A percentile compares a stretch with the other conserved stretches of the same genome.
Conservation (phyloP, 2,329 filamentous ascomycete species). For the Sporothrix globosa region DNA sequence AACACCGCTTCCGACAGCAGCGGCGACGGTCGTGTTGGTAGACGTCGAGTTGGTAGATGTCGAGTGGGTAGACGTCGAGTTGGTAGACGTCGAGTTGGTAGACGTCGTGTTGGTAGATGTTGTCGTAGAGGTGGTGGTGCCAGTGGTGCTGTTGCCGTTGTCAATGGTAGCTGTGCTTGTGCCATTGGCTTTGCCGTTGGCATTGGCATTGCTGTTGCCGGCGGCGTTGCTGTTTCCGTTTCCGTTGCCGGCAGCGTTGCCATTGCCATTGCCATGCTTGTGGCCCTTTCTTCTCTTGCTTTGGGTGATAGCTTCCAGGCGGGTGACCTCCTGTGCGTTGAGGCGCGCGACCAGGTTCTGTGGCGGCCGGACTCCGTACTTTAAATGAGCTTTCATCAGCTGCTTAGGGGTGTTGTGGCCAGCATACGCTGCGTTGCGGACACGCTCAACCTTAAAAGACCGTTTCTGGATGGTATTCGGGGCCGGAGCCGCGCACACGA, state of each 20-base stretch:
- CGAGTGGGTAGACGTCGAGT: neutral
- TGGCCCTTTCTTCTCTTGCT: conserved; percentile 21
- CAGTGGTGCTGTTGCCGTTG: conserved; percentile 5
- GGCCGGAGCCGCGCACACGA: conserved; percentile 51
- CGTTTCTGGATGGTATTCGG: conserved; percentile 53
- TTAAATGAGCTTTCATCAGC: conserved; percentile 68
- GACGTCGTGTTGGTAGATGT: neutral
- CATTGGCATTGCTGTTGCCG: conserved; percentile 24
- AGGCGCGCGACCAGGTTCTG: conserved; percentile 48
- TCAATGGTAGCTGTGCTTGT: conserved; percentile 39
- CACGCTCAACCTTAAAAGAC: conserved; percentile 65
- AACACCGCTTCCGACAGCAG: conserved; percentile 31
- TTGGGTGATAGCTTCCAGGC: conserved; percentile 35
- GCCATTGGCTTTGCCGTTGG: conserved; percentile 14
- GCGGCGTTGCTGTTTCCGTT: conserved; percentile 7
- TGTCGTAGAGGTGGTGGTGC: neutral
- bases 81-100: neutral
- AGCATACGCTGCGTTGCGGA: conserved; percentile 58
- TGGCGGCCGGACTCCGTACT: conserved; percentile 63
- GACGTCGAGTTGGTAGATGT: neutral
- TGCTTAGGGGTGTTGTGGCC: conserved; percentile 61
- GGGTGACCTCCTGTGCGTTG: conserved; percentile 38
- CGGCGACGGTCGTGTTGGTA: conserved; percentile 13
- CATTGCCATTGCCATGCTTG: conserved; percentile 19
- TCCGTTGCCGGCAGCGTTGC: conserved; percentile 17